Conservation (phyloP, 2,329 filamentous ascomycete genomes). For the Penicillium sp. region DNA sequence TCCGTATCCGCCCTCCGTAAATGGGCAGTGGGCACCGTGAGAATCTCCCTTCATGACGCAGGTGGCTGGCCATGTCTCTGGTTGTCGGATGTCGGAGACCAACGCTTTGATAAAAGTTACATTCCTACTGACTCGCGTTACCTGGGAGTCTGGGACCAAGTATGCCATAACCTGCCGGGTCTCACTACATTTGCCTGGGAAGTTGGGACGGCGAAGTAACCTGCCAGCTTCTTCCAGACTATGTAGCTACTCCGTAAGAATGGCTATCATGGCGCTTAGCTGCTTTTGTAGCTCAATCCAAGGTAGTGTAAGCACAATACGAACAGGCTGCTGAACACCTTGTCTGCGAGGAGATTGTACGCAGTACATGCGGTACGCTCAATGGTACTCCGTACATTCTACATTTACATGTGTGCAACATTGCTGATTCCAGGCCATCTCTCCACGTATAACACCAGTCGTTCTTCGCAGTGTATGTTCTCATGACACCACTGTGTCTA, state of each 20-base stretch:
- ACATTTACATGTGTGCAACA: not conserved
- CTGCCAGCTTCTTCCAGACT: not conserved
- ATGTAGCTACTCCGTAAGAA: too few relatives aligned
- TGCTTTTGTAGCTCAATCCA: not conserved
- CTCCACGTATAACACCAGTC: not conserved
- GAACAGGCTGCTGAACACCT: not conserved
- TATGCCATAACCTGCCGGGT: not conserved
- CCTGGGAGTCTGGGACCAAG: not conserved
- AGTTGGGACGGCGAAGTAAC: not conserved
- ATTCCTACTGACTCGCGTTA: constrained; percentile 9
- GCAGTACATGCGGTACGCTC: not conserved
- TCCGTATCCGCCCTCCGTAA: too few relatives aligned
- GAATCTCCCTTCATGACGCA: constrained; percentile 14
- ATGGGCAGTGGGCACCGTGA: too few relatives aligned
- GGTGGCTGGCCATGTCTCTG: constrained; percentile 17
- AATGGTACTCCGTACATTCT: not conserved
- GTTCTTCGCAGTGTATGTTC: not conserved
- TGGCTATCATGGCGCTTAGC: constrained; percentile 4
- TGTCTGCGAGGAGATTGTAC: too few relatives aligned
- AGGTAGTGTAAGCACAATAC: not conserved
- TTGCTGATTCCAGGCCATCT: too few relatives aligned
- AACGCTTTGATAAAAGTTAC: constrained; percentile 2
- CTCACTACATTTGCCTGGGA: not conserved
- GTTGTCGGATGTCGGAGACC: constrained; percentile 1
- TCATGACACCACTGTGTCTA: not conserved